These are phyloP conservation scores for Lathyrus oleraceus DNA, from an alignment of 306 rosid genomes.

Conservation along the genomic window DNA sequence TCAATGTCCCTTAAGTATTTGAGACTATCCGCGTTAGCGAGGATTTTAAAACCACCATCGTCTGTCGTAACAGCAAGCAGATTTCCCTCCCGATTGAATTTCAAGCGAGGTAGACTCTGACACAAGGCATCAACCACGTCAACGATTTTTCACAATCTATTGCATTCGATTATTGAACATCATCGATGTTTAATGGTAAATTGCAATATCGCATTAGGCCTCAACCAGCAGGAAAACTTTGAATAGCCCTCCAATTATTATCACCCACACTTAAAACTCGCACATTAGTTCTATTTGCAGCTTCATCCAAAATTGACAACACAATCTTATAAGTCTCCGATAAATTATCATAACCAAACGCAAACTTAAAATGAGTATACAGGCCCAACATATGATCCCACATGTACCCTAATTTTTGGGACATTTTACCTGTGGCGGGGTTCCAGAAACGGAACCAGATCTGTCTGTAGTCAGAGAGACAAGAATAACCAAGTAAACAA, in stretches of 20 bases:
- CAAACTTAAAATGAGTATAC: conserved; percentile 14
- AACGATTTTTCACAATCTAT: no score
- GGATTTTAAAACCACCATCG: conserved; percentile 1
- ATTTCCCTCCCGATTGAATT: not conserved
- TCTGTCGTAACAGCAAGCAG: not conserved
- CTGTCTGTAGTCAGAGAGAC: not conserved
- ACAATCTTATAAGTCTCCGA: conserved; percentile 2
- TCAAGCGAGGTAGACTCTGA: not conserved
- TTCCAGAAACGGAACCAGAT: conserved; percentile 9
- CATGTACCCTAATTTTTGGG: not conserved
- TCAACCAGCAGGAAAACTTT: conserved; percentile 7
- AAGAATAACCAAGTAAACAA: conserved; percentile 5
- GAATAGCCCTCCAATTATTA: not conserved
- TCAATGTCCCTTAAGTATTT: not conserved
- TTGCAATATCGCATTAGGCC: not conserved
- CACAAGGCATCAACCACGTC: not conserved
- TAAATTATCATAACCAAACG: not conserved
- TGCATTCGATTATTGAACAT: no score
- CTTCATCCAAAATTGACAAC: not conserved
- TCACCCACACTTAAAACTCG: not conserved
- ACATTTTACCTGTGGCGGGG: not conserved
- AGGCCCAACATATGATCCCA: not conserved
- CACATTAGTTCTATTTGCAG: not conserved
- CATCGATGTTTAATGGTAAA: not conserved
- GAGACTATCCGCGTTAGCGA: not conserved